Base-by-base conservation (phyloP, 371 early-diverging fungal genomes). In the Apophysomyces elegans region DNA sequence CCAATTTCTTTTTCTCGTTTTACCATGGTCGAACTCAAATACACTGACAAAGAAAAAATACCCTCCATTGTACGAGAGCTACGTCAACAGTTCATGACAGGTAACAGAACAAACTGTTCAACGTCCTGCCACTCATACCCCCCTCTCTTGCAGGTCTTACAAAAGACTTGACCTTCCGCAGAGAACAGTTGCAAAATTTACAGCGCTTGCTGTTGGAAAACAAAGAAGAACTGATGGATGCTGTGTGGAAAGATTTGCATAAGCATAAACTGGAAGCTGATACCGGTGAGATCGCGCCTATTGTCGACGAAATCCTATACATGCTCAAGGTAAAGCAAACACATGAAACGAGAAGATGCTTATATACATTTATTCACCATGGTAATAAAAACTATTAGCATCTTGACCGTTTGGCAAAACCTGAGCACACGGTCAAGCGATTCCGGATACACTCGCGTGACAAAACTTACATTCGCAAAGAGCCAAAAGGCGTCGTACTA, bases 401-500 rank as follows among this genome's bases (percentile, higher is more conserved):
- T 47, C 36, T 83, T 8, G 68, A 78, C 44, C 68, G 63, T 44
- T 56, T 83, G 2, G 14, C 69, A 2, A 76, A 76, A 39, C 68
- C 83, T 1, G 65, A 43, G 6, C 58, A 36, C 0, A 68, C 76
- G 12, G 75, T 72, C 47, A 72, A 78, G n/a, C 75, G 76, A 0
- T 79, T 73, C 57, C 62, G 46, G 14, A 69, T 80, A 65, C 76
- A 80, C 36, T 61, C 72, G 7, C 39, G 78, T 57, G 83, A 84
- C 61, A 77, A 76, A 44, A 72, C 72, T 32, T 70, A 70, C 41
- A 69, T 90, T 43, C 79, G 85, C 61, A 80, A 84, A 41, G 90
- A 90, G 50, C 94, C 94, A 4, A 81, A 84, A 64, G 96, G 97
- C 18, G 81, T 88, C 0, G 93, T 89, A 35, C 68, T 91, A 18